phyloP scores from a whole-genome alignment of 140 eudicot genomes.

The Senecio squalidus region DNA sequence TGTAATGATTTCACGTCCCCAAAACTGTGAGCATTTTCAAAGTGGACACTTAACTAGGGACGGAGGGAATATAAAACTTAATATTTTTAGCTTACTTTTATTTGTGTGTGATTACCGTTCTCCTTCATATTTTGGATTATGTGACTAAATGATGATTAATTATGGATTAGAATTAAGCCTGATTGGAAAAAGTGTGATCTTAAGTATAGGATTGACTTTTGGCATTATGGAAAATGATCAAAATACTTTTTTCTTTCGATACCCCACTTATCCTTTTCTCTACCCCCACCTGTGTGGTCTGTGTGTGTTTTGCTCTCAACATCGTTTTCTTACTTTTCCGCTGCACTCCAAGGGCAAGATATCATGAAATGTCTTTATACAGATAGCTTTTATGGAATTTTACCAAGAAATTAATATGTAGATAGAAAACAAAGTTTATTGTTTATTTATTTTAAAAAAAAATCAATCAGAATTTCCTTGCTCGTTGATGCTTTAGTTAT shows the following conservation, averaged over 20 bases:
- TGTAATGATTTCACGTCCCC: neutral
- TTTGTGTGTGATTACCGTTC: slow-evolving; percentile 1
- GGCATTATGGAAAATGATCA: slow-evolving; percentile 22
- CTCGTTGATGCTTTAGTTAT: too few species aligned
- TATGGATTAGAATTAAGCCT: slow-evolving; percentile 27
- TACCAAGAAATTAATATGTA: slow-evolving; percentile 1
- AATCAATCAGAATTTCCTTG: too few species aligned
- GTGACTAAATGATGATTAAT: slow-evolving; percentile 31
- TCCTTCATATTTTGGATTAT: slow-evolving; percentile 13
- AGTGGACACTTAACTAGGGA: neutral
- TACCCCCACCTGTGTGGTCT: slow-evolving; percentile 11
- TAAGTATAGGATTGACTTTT: slow-evolving; percentile 31
- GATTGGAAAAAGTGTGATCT: slow-evolving; percentile 27
- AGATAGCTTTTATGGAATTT: slow-evolving; percentile 11
- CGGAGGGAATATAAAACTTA: neutral
- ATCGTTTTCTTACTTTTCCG: slow-evolving; percentile 17
- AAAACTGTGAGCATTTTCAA: neutral
- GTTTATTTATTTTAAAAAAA: too few species aligned
- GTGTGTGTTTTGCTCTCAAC: slow-evolving; percentile 14
- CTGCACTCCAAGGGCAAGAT: slow-evolving; percentile 16
- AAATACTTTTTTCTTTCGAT: slow-evolving; percentile 14
- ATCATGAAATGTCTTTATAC: slow-evolving; percentile 20
- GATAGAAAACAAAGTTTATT: neutral
- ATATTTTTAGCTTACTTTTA: slow-evolving; percentile 15
- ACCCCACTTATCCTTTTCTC: slow-evolving; percentile 31